phyloP scores from a whole-genome alignment of 1,284 basidiomycete species.

The Papiliotrema laurentii region DNA sequence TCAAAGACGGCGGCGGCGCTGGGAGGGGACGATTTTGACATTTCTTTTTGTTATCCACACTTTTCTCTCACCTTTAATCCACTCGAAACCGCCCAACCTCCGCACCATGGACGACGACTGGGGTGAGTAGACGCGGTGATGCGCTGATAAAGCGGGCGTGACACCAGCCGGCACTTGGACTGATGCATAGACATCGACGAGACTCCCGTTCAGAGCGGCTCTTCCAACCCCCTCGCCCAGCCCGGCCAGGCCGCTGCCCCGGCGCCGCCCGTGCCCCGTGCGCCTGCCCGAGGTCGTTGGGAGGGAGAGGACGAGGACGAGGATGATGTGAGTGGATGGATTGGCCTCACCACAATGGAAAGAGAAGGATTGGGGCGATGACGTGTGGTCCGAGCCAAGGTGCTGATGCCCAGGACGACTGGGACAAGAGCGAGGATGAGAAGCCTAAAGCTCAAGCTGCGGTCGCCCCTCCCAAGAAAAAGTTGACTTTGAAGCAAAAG shows the following conservation, averaged over 20 bases:
- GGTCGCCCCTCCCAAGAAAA: slow-evolving; percentile 69
- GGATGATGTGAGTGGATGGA: slow-evolving; percentile 39
- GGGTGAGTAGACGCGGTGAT: slow-evolving; percentile 22
- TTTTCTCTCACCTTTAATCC: neutral
- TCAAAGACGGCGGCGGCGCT: too few relatives aligned
- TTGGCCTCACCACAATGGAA: neutral
- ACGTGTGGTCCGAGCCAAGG: slow-evolving; percentile 29
- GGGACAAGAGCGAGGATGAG: slow-evolving; percentile 82
- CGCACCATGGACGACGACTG: slow-evolving; percentile 28
- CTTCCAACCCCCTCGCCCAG: slow-evolving; percentile 44
- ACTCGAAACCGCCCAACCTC: neutral
- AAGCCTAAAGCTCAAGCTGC: slow-evolving; percentile 58
- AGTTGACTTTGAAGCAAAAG: slow-evolving; percentile 81
- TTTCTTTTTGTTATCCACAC: slow-evolving; percentile 1
- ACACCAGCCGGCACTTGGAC: neutral
- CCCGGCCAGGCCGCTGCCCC: slow-evolving; percentile 14
- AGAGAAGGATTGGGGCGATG: slow-evolving; percentile 57
- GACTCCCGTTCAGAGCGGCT: slow-evolving; percentile 50
- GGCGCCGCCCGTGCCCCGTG: slow-evolving; percentile 40
- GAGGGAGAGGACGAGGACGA: slow-evolving; percentile 85
- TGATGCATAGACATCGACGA: slow-evolving; percentile 46
- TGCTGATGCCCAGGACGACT: slow-evolving; percentile 66
- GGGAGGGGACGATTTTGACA: neutral
- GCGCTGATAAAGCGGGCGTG: neutral
- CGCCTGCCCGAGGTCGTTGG: slow-evolving; percentile 57